These are phyloP conservation scores for Ophiocordyceps australis DNA, from an alignment of 2,329 filamentous ascomycete genomes.

Conservation along the genomic window DNA sequence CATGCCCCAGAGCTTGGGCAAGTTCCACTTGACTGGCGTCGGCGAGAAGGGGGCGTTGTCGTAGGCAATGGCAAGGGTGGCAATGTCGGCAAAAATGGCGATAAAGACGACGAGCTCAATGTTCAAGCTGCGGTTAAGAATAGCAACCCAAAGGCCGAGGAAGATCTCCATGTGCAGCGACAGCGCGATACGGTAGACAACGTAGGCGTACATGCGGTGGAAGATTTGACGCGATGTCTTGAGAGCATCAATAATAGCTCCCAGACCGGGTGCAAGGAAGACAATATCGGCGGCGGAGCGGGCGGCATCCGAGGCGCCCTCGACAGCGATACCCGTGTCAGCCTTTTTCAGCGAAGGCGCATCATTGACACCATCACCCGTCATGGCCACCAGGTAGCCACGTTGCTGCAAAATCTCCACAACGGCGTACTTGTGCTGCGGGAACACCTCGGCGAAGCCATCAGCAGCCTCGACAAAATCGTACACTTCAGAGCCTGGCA, in stretches of 20 bases:
- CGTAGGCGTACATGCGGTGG: conserved; percentile 93
- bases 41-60: conserved; percentile 81
- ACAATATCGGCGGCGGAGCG: conserved; percentile 87
- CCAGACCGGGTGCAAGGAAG: conserved; percentile 79
- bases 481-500: conserved; percentile 86
- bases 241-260: conserved; percentile 80
- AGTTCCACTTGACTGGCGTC: conserved; percentile 85
- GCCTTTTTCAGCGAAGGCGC: conserved; percentile 85
- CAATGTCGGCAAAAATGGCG: conserved; percentile 86
- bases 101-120: conserved; percentile 84
- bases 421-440: conserved; percentile 89
- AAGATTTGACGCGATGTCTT: conserved; percentile 92
- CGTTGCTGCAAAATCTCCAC: conserved; percentile 87
- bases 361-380: conserved; percentile 90
- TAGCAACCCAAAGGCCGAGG: conserved; percentile 81
- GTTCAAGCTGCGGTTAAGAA: conserved; percentile 69
- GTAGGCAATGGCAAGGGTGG: conserved; percentile 82
- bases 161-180: conserved; percentile 86
- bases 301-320: conserved; percentile 80
- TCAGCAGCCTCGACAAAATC: conserved; percentile 92
- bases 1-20: conserved; percentile 88
- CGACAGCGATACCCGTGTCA: conserved; percentile 90
- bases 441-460: conserved; percentile 89
- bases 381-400: conserved; percentile 91
- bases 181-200: conserved; percentile 85